Base-by-base conservation (phyloP, 495 filamentous ascomycete species). In the Hypomontagnella monticulosa region DNA sequence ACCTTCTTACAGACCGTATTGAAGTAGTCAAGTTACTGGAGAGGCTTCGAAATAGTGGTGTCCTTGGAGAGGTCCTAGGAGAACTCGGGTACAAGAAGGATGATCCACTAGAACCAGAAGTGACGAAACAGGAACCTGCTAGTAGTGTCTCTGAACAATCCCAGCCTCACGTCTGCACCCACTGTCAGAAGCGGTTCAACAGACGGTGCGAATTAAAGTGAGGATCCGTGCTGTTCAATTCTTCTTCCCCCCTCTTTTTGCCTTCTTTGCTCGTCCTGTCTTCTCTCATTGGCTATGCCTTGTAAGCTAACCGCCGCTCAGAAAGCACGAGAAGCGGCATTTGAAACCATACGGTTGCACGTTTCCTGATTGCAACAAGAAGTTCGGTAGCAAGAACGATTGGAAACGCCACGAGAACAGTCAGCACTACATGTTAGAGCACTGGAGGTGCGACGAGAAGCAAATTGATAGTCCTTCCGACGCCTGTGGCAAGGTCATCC, bases 341-440 rank as follows among this genome's bases (percentile, higher is more conserved):
- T 83, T 87, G 19, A 87, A 89, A 53, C 95, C 93, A 0, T 98
- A 95, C 69, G 91, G 89, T 41, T 97, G 94, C 77, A 97, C 94
- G 6, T 92, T 87, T 46, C 73, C 81, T 8, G 78, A 78, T 15
- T 97, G 95, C 71, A 78, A 80, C 46, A 95, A 92, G 64, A 83
- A 76, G 2, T 97, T 97, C 66, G 94, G 95, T 34, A 93, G 90
- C 79, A 97, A 97, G 72, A 92, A 92, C 42, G 94, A 97, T 77
- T 97, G 94, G 95, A 97, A 97, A 75, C 88, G 95, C 6, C 94
- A 98, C 72, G 94, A 98, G 67, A 92, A 88, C 64, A 90, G 87
- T 20, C 93, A 96, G 72, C 94, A 97, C 71, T 89, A 87, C 63
- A 86, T 89, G 65, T 69, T 85, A 2, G 88, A 93, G 61, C 82